phyloP scores from a whole-genome alignment of 2,329 filamentous ascomycete species.

The Madurella mycetomatis region DNA sequence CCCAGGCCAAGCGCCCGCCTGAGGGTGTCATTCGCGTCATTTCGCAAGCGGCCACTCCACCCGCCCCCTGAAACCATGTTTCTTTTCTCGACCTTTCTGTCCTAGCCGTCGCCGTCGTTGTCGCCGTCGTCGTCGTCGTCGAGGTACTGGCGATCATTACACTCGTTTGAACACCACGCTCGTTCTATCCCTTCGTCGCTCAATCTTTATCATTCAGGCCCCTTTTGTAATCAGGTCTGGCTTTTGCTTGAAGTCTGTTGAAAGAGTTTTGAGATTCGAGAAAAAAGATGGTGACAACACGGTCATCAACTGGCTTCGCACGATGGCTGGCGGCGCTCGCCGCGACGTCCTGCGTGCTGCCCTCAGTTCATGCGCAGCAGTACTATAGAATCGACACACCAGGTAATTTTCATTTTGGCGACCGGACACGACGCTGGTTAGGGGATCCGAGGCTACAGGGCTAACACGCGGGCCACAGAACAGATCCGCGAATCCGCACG shows the following conservation, averaged over 20 bases:
- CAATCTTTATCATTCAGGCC: neutral
- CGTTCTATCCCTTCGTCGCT: slow-evolving; percentile 6
- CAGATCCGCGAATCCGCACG: slow-evolving; percentile 24
- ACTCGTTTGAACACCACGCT: slow-evolving; percentile 16
- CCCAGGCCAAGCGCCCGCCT: slow-evolving; percentile 20
- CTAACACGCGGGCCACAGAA: slow-evolving; percentile 18
- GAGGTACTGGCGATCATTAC: slow-evolving; percentile 16
- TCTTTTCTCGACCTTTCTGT: neutral
- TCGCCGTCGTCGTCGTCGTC: slow-evolving; percentile 3
- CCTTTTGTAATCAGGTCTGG: neutral
- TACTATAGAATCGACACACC: slow-evolving; percentile 22
- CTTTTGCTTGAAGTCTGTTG: neutral
- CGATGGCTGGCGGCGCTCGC: slow-evolving; percentile 20
- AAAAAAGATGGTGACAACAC: slow-evolving; percentile 14
- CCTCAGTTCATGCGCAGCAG: slow-evolving; percentile 13
- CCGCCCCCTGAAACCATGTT: slow-evolving; percentile 15
- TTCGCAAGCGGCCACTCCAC: neutral
- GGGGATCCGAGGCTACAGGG: neutral
- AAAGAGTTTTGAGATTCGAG: neutral
- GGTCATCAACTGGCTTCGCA: slow-evolving; percentile 2
- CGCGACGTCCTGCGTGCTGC: slow-evolving; percentile 16
- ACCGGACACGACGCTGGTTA: too few relatives aligned
- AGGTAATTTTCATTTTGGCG: slow-evolving; percentile 14
- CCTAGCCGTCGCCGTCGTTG: neutral
- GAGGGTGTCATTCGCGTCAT: slow-evolving; percentile 24